phyloP scores from a whole-genome alignment of 129 eudicot genomes.

The Tanacetum coccineum region DNA sequence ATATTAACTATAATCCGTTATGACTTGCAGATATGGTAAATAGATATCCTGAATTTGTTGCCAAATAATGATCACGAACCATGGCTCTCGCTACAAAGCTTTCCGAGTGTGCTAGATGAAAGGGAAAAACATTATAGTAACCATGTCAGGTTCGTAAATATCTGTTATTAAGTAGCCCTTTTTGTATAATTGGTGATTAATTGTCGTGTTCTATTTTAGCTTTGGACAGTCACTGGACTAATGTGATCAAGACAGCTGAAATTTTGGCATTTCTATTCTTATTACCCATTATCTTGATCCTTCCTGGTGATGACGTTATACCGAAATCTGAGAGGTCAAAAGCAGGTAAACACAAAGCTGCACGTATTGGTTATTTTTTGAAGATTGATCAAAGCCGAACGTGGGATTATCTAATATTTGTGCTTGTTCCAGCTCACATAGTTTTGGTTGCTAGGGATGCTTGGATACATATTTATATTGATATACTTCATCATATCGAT shows the following conservation, averaged over 20 bases:
- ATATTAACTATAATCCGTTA: no score
- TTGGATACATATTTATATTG: not conserved
- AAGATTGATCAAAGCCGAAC: not conserved
- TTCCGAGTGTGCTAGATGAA: not conserved
- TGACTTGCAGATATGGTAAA: no score
- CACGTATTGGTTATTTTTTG: not conserved
- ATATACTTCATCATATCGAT: not conserved
- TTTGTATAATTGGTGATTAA: not conserved
- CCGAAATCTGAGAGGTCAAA: not conserved
- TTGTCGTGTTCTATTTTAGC: conserved; percentile 8
- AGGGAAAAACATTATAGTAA: not conserved
- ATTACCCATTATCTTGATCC: not conserved
- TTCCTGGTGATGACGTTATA: not conserved
- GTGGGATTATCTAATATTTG: not conserved
- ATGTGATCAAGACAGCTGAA: not conserved
- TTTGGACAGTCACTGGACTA: not conserved
- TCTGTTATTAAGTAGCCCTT: not conserved
- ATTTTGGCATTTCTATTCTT: no score
- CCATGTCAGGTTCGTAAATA: conserved; percentile 3
- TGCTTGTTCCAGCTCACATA: not conserved
- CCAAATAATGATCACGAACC: not conserved
- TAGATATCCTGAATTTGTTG: no score
- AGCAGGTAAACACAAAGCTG: not conserved
- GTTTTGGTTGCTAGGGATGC: not conserved
- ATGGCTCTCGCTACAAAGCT: conserved; percentile 2